Base-by-base conservation (phyloP, 1,284 basidiomycete species). In the Pholiota adiposa region DNA sequence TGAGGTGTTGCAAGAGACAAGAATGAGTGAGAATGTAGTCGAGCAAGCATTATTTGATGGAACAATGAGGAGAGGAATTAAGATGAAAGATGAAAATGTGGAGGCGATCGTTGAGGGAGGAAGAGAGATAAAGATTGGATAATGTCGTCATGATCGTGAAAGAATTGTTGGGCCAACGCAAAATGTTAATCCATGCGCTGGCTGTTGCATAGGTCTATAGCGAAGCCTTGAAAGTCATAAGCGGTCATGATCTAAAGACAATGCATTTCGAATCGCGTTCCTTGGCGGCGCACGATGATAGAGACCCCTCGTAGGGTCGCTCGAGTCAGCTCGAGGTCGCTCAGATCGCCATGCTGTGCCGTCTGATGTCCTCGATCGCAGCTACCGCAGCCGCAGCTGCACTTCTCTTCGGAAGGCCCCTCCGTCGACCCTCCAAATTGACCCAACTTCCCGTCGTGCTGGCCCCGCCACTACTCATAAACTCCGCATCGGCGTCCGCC, bases 341-440 rank as follows among this genome's bases (percentile, higher is more conserved):
- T 73, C 65, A 76, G 29, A 74, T 67, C 43, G 70, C 75, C 72
- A 76, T 71, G 59, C 76, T 78, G 59, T 78, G 77, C 58, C 77
- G 64, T 61, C 77, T 64, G 56, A 67, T 74, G 52, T 73, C 74
- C 53, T 72, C 70, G 48, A 67, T 66, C 12, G 70, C 64, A 49
- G 69, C 67, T 23, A 64, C 68, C 12, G 64, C 70, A 58, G 64
- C 65, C 23, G 63, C 38, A n/a, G 65, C 68, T 43, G 65, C 65
- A 44, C 62, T 70, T 58, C 69, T 66, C 59, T 69, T 71, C 21
- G 66, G 60, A 27, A 65, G 55, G 8, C 65, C 67, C 54, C 82
- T 81, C 65, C 85, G 76, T 59, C 88, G 75, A n/a, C 81, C 80
- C 23, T 88, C 87, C 2, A 83, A 69, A 67, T 86, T 86, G 27